Evolutionary conservation across 192 early-diverging fungal genomes (phyloP), one percentile per base, ranked within the genome.

Genomic region (Umbelopsis sp.): DNA sequence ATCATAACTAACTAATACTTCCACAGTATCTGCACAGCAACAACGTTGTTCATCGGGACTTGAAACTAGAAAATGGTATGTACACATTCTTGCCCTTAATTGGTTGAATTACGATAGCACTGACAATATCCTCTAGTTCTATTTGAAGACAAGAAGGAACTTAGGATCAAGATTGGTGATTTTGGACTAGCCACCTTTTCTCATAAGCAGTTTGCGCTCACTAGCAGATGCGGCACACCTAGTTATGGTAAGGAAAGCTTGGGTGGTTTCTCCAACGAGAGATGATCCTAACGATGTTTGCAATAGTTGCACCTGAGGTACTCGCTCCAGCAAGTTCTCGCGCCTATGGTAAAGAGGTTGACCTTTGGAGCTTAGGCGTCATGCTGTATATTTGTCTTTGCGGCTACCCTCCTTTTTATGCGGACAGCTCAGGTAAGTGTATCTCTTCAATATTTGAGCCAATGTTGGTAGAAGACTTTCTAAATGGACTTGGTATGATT

Each of bases 331-430:
- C 80, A 62, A 34, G 77, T 68, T 85, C 72, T 78, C 88, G 85
- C 81, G 83, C 78, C 45, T 94, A 95, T 79, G 84, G 88, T 36
- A 84, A 86, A 25, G 86, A 83, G 44, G 91, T 96, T 14, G 97
- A 98, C 73, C 84, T 98, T 83, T 98, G 97, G 97, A 94, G 92
- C 54, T 78, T 96, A 14, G 97, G 97, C 10, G 96, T 97, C 0
- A 95, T 97, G 45, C 87, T 96, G n/a, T 98, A 97, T 78, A 92
- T 96, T 68, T 91, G 91, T 56, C 83, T 98, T 7, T 96, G 92
- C 76, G 94, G 96, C 6, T 91, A 88, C 73, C 93, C 93, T 25
- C 96, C 96, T 29, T 98, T 98, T 75, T 62, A 22, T 12, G 56
- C 56, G 1, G 56, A 62, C 31, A 20, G 16, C 56, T 77, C 68